Conservation (phyloP, 495 filamentous ascomycete species). For the Hypomontagnella monticulosa region DNA sequence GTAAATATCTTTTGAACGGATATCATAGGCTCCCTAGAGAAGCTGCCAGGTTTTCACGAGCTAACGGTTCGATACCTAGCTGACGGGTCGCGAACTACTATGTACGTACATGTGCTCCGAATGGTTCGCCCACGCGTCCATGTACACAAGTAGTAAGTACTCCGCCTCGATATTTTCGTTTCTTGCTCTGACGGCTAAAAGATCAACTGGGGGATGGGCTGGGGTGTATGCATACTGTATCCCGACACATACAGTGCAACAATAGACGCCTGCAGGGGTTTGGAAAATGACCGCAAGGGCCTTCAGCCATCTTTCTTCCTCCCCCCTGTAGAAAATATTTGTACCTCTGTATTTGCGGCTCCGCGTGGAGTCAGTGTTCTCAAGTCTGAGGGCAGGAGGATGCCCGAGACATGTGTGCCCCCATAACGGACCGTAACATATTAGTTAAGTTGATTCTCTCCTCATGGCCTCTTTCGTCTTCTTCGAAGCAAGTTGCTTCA, state of each 20-base stretch:
- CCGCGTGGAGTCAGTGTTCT: slow-evolving; percentile 30
- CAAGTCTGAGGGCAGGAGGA: slow-evolving; percentile 27
- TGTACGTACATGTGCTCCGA: background rate
- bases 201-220: background rate
- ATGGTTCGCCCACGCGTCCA: slow-evolving; percentile 27
- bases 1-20: background rate
- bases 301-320: slow-evolving; percentile 31
- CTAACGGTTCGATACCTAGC: background rate
- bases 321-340: slow-evolving; percentile 3
- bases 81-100: background rate
- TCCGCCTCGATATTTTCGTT: background rate
- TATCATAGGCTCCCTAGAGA: slow-evolving; percentile 1
- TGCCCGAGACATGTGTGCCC: slow-evolving; percentile 25
- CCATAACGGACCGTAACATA: slow-evolving; percentile 28
- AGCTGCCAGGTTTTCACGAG: background rate
- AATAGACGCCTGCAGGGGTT: slow-evolving; percentile 22
- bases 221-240: slow-evolving; percentile 24
- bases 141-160: slow-evolving; percentile 19
- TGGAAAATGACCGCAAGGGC: slow-evolving; percentile 30
- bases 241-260: slow-evolving; percentile 13
- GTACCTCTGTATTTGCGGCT: slow-evolving; percentile 24
- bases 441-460: slow-evolving; percentile 34
- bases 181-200: slow-evolving; percentile 1
- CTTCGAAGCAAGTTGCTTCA: slow-evolving; percentile 40
- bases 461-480: slow-evolving; percentile 33